phyloP scores from a whole-genome alignment of 148 eudicot species.

The Rhododendron griersonianum region DNA sequence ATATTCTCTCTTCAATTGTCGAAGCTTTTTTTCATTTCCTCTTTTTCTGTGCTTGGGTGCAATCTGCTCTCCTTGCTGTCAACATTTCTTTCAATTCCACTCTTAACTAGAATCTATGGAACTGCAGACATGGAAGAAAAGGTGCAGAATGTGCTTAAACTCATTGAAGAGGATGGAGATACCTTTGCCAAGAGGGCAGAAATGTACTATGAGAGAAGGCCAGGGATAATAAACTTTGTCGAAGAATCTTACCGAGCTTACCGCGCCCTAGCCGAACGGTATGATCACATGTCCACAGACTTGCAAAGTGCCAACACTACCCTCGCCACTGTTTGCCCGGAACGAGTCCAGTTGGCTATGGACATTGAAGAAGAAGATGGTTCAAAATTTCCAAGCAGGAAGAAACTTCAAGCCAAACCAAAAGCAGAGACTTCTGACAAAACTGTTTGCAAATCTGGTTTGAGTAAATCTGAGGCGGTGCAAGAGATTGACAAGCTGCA shows the following conservation, averaged over 20 bases:
- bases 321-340: conserved; percentile 82
- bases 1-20: background rate
- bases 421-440: conserved; percentile 21
- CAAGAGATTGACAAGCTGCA: conserved; percentile 83
- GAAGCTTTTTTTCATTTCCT: background rate
- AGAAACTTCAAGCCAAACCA: conserved; percentile 21
- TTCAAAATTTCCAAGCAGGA: conserved; percentile 14
- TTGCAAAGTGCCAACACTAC: conserved; percentile 89
- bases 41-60: background rate
- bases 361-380: conserved; percentile 67
- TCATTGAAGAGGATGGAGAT: conserved; percentile 87
- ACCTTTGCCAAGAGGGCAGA: conserved; percentile 94
- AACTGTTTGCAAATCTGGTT: conserved; percentile 53
- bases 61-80: background rate
- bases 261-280: conserved; percentile 78
- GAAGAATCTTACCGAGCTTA: conserved; percentile 80
- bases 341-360: conserved; percentile 55
- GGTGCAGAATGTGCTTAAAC: conserved; percentile 61
- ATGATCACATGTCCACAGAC: conserved; percentile 79
- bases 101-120: background rate
- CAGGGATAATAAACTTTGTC: conserved; percentile 68
- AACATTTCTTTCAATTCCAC: background rate
- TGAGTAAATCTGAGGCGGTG: conserved; percentile 57
- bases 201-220: conserved; percentile 91
- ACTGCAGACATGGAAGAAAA: conserved; percentile 92